Conservation (phyloP, 129 eudicot species). For the Pittosporum tobira region DNA sequence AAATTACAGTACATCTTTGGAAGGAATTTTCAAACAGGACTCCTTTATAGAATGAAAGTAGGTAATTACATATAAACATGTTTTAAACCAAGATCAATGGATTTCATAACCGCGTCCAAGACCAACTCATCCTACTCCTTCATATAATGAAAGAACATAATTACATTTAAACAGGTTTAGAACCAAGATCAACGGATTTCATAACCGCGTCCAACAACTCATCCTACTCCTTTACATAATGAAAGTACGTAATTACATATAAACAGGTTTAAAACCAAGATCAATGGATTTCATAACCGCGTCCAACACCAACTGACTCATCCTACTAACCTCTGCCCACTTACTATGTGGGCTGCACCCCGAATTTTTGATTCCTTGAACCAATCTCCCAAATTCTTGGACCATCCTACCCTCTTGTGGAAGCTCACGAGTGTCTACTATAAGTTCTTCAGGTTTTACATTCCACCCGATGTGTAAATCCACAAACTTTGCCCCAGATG, state of each 20-base stretch:
- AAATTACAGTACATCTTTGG: too few species aligned
- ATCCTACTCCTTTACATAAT: too few species aligned
- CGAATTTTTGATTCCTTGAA: conserved; percentile 28
- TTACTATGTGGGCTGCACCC: conserved; percentile 27
- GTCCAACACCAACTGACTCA: conserved; percentile 60
- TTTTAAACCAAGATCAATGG: conserved; percentile 45
- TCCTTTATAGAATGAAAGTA: too few species aligned
- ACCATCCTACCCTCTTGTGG: conserved; percentile 86
- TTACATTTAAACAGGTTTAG: conserved; percentile 39
- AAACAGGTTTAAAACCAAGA: conserved; percentile 39
- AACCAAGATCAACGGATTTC: conserved; percentile 46
- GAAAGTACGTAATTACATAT: too few species aligned
- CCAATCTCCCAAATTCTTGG: conserved; percentile 52
- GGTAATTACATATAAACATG: conserved; percentile 41
- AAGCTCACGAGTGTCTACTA: conserved; percentile 27
- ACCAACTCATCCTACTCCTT: too few species aligned
- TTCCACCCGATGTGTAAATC: conserved; percentile 68
- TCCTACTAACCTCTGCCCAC: conserved; percentile 56
- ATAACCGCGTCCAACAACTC: conserved; percentile 59
- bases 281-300: conserved; percentile 55
- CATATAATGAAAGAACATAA: too few species aligned
- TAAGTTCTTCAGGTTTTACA: conserved; percentile 35
- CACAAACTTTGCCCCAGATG: conserved; percentile 49
- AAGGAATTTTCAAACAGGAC: too few species aligned
- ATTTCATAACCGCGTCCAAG: conserved; percentile 52